Percentiles rank a stretch among this genome's conserved stretches.
Evolutionary conservation across 2,329 filamentous ascomycete genomes (phyloP).

Genomic region (Colletotrichum higginsianum): DNA sequence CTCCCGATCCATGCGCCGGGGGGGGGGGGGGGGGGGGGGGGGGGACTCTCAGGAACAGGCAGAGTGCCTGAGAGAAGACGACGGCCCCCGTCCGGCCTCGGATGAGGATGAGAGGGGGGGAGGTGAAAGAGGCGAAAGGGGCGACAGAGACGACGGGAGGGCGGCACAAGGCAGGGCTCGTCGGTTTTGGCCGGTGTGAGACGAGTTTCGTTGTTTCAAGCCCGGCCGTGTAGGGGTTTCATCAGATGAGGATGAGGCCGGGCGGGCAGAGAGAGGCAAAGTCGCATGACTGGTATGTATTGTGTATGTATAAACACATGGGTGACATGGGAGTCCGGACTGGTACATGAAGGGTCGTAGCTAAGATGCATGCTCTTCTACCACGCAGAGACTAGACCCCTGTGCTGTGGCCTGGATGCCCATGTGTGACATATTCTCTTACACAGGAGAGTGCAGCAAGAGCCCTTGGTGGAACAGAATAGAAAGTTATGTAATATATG

Average conservation of each 20-base stretch:
- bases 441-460: no score
- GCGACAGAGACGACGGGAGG: no score
- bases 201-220: conserved; percentile 39
- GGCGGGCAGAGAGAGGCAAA: not conserved
- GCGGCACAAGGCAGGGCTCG: conserved; percentile 2
- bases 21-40: no score
- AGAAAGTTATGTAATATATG: not conserved
- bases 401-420: no score
- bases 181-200: conserved; percentile 34
- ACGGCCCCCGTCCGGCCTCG: not conserved
- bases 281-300: not conserved
- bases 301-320: no score
- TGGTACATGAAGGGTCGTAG: not conserved
- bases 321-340: no score
- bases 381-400: no score
- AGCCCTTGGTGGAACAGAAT: no score
- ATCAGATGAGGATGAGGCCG: conserved; percentile 34
- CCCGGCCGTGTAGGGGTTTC: conserved; percentile 25
- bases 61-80: not conserved
- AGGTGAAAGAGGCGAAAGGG: not conserved
- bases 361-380: not conserved
- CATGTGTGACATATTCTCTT: no score
- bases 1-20: not conserved
- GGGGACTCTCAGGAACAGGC: not conserved
- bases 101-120: not conserved